These are phyloP conservation scores for Hypoxylon sp. DNA, from an alignment of 2,329 filamentous ascomycete genomes.

Conservation along the genomic window DNA sequence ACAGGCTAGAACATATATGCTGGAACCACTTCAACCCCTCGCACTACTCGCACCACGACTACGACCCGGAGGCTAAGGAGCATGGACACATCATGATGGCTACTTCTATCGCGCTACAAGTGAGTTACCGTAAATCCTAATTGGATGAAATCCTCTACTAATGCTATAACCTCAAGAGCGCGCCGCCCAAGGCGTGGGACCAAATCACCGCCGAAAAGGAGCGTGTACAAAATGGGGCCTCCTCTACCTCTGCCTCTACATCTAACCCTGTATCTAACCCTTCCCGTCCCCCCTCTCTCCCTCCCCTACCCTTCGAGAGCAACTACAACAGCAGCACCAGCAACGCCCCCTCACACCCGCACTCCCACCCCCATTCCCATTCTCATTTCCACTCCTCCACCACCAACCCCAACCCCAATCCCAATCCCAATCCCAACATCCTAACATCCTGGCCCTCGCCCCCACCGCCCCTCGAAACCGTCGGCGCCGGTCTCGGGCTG, in stretches of 20 bases:
- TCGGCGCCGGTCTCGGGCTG: conserved; percentile 15
- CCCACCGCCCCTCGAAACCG: conserved; percentile 38
- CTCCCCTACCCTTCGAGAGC: neutral
- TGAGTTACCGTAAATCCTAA: neutral
- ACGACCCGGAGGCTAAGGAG: conserved; percentile 47
- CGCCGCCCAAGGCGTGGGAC: conserved; percentile 37
- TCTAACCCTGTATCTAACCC: neutral
- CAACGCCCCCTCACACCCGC: conserved; percentile 5
- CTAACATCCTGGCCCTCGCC: conserved; percentile 40
- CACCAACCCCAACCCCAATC: conserved; percentile 4
- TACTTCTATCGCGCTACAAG: conserved; percentile 49
- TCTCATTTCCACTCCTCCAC: neutral
- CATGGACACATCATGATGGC: conserved; percentile 53
- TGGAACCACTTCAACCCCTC: conserved; percentile 64
- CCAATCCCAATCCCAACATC: conserved; percentile 4
- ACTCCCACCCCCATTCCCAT: neutral
- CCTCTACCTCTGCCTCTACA: neutral
- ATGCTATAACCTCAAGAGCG: conserved; percentile 20
- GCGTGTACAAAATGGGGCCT: neutral
- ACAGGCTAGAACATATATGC: conserved; percentile 67
- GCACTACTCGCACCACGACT: conserved; percentile 57
- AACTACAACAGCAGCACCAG: neutral
- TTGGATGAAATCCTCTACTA: neutral
- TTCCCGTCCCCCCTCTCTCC: neutral
- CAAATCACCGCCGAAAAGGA: conserved; percentile 35